Conservation (phyloP, 2,329 filamentous ascomycete species). For the Xylariaceae sp. region DNA sequence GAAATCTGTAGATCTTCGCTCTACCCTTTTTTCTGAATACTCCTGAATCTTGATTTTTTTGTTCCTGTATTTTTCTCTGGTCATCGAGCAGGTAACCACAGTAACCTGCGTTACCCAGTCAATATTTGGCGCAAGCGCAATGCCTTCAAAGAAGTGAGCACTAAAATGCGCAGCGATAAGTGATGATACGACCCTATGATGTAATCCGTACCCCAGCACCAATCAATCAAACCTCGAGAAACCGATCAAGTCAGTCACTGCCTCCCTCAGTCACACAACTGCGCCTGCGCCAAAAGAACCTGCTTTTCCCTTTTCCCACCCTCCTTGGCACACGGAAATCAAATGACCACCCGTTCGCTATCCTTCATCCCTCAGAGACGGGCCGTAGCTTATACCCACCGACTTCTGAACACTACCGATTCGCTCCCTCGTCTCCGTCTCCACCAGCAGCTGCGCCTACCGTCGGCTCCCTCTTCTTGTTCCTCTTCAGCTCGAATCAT, state of each 20-base stretch:
- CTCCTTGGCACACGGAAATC: not conserved
- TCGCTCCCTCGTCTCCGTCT: not conserved
- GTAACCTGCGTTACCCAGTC: no score
- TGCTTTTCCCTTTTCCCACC: not conserved
- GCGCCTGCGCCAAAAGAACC: not conserved
- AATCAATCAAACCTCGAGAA: slow-evolving; percentile 7
- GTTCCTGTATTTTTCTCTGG: no score
- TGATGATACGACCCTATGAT: not conserved
- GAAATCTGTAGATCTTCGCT: no score
- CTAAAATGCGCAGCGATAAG: not conserved
- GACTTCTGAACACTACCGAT: not conserved
- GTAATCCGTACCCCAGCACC: slow-evolving; percentile 22
- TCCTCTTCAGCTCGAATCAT: not conserved
- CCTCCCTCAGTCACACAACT: not conserved
- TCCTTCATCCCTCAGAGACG: not conserved
- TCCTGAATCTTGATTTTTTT: no score
- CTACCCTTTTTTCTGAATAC: no score
- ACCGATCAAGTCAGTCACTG: slow-evolving; percentile 5
- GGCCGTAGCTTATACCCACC: slow-evolving; percentile 3
- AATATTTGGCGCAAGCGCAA: not conserved
- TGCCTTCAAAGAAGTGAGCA: not conserved
- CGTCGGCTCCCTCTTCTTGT: not conserved
- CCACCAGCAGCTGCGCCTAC: not conserved
- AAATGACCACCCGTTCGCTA: slow-evolving; percentile 17
- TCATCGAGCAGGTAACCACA: no score